These are phyloP conservation scores for Trichoderma sp. DNA, from an alignment of 2,329 filamentous ascomycete genomes.

Conservation along the genomic window DNA sequence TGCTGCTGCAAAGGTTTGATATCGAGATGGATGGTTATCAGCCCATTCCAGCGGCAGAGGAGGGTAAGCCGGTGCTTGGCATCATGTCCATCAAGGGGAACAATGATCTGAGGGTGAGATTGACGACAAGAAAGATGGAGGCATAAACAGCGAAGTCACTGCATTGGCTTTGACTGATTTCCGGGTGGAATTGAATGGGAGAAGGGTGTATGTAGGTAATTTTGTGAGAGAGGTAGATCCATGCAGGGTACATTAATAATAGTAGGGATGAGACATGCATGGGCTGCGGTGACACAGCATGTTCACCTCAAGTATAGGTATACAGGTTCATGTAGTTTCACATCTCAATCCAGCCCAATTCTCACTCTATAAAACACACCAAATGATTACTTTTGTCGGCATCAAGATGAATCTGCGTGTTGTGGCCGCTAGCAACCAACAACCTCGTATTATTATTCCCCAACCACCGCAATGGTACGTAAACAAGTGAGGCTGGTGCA, in stretches of 20 bases:
- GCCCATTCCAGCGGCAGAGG: neutral
- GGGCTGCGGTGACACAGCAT: neutral
- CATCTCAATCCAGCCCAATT: neutral
- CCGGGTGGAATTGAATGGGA: neutral
- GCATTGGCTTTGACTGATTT: neutral
- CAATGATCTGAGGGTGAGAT: neutral
- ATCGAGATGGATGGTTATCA: neutral
- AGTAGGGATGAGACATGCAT: neutral
- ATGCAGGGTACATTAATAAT: too few relatives aligned
- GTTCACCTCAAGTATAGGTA: too few relatives aligned
- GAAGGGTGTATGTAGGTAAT: too few relatives aligned
- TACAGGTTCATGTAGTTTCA: too few relatives aligned
- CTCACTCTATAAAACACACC: too few relatives aligned
- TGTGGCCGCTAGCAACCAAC: neutral
- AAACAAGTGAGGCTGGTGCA: neutral
- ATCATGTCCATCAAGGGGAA: neutral
- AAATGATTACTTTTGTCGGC: neutral
- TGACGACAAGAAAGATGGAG: neutral
- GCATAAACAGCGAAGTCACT: neutral
- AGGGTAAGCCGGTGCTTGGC: neutral
- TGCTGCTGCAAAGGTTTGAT: slow-evolving; percentile 25
- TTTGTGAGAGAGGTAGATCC: neutral
- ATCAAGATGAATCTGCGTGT: neutral
- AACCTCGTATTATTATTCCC: neutral
- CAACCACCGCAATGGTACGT: neutral